Conservation (phyloP, 805 yeast species). For the Kodamaea hsintzibuensis region DNA sequence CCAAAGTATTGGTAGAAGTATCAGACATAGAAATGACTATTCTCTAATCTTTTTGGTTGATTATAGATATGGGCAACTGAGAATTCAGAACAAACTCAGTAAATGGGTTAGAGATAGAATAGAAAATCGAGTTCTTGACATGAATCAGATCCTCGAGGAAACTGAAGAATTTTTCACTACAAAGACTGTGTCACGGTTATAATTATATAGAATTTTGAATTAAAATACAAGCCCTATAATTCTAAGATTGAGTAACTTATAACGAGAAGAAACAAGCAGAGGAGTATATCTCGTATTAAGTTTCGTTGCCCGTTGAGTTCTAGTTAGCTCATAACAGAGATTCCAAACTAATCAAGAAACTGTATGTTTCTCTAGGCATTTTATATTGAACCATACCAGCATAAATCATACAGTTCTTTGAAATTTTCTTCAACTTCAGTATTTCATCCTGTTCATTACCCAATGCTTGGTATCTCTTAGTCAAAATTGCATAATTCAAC, state of each 20-base stretch:
- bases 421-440: constrained; percentile 54
- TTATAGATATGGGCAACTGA: constrained; percentile 48
- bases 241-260: background rate
- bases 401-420: constrained; percentile 87
- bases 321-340: constrained; percentile 37
- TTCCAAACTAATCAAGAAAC: constrained; percentile 67
- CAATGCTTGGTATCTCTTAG: constrained; percentile 43
- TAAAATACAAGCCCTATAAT: background rate
- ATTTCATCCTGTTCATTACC: constrained; percentile 54
- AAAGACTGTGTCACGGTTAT: constrained; percentile 11
- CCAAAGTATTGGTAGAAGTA: constrained; percentile 91
- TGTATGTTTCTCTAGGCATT: constrained; percentile 85
- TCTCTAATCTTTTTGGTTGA: constrained; percentile 76
- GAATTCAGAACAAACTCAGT: constrained; percentile 62
- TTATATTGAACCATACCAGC: constrained; percentile 94
- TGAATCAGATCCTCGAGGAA: constrained; percentile 18
- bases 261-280: too few relatives aligned
- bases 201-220: background rate
- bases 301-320: too few relatives aligned
- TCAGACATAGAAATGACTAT: constrained; percentile 79
- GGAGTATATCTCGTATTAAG: too few relatives aligned
- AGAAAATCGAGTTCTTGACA: constrained; percentile 1
- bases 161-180: constrained; percentile 30
- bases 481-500: constrained; percentile 46
- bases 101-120: constrained; percentile 61